phyloP scores from a whole-genome alignment of 2,329 filamentous ascomycete species.

The Rhynchosporium graminicola region DNA sequence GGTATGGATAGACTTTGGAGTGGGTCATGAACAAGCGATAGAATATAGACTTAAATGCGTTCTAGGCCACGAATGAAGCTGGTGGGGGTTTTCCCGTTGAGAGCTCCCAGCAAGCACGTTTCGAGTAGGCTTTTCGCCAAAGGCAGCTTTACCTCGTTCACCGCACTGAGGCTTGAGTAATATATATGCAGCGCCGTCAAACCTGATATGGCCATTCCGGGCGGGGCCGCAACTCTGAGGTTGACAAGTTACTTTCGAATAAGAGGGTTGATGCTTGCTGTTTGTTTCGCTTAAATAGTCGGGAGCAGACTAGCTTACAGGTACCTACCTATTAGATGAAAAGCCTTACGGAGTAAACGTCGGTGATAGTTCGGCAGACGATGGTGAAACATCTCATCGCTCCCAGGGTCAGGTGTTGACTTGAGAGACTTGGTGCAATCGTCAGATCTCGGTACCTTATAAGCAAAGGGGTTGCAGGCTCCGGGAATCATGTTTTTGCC shows the following conservation, averaged over 20 bases:
- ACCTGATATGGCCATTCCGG: neutral
- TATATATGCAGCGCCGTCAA: conserved; percentile 8
- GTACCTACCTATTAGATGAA: neutral
- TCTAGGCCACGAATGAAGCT: neutral
- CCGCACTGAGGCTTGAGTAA: conserved; percentile 10
- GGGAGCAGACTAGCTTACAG: too few species aligned
- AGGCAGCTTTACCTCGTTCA: conserved; percentile 11
- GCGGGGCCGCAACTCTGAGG: neutral
- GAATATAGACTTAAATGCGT: neutral
- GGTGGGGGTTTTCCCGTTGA: neutral
- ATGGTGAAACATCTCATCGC: neutral
- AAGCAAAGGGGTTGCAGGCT: conserved; percentile 45
- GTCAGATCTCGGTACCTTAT: conserved; percentile 44
- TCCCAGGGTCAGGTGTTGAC: too few species aligned
- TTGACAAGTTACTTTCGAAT: neutral
- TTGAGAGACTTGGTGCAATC: conserved; percentile 1
- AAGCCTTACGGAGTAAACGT: neutral
- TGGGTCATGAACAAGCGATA: neutral
- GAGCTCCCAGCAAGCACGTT: conserved; percentile 5
- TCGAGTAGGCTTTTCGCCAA: conserved; percentile 1
- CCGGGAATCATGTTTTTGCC: conserved; percentile 47
- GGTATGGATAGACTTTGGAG: neutral
- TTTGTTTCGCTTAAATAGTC: conserved; percentile 1
- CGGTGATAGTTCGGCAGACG: neutral
- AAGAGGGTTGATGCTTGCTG: conserved; percentile 1